Conservation (phyloP, 805 yeast species). For the Schwanniomyces yamadae region DNA sequence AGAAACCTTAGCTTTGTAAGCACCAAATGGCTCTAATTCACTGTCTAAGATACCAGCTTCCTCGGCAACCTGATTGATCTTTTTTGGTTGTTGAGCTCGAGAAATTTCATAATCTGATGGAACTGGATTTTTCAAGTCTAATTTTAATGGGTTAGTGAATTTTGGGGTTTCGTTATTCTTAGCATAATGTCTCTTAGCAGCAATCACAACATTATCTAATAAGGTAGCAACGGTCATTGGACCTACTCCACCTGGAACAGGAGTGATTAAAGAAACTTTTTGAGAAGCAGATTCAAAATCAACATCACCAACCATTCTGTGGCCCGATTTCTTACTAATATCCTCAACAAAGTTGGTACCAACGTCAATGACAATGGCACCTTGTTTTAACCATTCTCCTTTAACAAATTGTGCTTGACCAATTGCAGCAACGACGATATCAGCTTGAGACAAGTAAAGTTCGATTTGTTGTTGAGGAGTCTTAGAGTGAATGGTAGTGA, state of each 20-base stretch:
- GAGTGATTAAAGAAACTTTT: slow-evolving; percentile 68
- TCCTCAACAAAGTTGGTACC: slow-evolving; percentile 79
- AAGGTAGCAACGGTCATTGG: slow-evolving; percentile 90
- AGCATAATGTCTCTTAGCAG: slow-evolving; percentile 56
- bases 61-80: slow-evolving; percentile 62
- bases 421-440: slow-evolving; percentile 74
- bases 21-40: slow-evolving; percentile 75
- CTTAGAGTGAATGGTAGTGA: slow-evolving; percentile 70
- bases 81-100: slow-evolving; percentile 70
- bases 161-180: slow-evolving; percentile 43
- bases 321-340: slow-evolving; percentile 63
- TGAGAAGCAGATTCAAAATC: slow-evolving; percentile 56
- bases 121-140: slow-evolving; percentile 61
- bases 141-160: slow-evolving; percentile 53
- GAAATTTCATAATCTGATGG: slow-evolving; percentile 83
- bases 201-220: slow-evolving; percentile 65
- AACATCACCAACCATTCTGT: slow-evolving; percentile 75
- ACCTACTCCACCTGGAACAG: slow-evolving; percentile 91
- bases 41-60: slow-evolving; percentile 67
- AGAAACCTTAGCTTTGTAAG: slow-evolving; percentile 74
- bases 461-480: slow-evolving; percentile 52
- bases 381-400: slow-evolving; percentile 72
- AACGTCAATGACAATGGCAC: slow-evolving; percentile 74
- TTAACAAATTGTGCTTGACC: slow-evolving; percentile 70
- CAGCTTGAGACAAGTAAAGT: slow-evolving; percentile 56